A percentile compares a stretch with the other conserved stretches of the same genome.
Evolutionary conservation across 495 filamentous ascomycete species (phyloP).

Genomic region (Tuber aestivum): DNA sequence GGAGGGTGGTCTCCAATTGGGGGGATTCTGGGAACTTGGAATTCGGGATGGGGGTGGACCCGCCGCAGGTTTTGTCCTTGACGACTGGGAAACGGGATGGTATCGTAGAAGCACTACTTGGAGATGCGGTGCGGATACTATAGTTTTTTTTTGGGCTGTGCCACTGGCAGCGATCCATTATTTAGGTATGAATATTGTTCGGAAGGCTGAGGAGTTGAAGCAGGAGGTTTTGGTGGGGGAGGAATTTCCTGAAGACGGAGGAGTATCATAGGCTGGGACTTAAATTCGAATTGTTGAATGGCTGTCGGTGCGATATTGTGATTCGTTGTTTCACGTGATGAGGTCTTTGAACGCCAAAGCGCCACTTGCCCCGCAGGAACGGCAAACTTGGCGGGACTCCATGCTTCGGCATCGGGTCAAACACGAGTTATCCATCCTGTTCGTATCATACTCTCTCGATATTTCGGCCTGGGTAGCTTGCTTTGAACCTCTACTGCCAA

Average conservation of each 20-base stretch:
- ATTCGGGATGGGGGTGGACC: constrained; percentile 37
- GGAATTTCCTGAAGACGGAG: not conserved
- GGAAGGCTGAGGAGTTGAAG: not conserved
- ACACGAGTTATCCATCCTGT: not conserved
- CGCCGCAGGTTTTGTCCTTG: constrained; percentile 33
- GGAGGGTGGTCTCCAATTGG: constrained; percentile 34
- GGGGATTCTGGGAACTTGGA: constrained; percentile 40
- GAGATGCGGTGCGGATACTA: not conserved
- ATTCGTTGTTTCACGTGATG: not conserved
- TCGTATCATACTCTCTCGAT: too few species aligned
- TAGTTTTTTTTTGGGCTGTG: not conserved
- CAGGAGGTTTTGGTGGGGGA: not conserved
- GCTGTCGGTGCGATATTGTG: too few species aligned
- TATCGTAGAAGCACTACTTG: constrained; percentile 34
- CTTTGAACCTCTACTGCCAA: not conserved
- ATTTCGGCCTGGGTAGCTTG: not conserved
- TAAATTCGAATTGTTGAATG: not conserved
- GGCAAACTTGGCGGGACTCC: not conserved
- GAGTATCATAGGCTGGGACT: not conserved
- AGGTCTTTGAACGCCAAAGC: not conserved
- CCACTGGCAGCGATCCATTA: not conserved
- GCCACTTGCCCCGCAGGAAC: not conserved
- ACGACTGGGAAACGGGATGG: constrained; percentile 36
- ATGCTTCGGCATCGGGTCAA: not conserved
- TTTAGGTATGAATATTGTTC: not conserved